Base-by-base conservation (phyloP, 495 filamentous ascomycete species). In the Hypoxylon fragiforme region DNA sequence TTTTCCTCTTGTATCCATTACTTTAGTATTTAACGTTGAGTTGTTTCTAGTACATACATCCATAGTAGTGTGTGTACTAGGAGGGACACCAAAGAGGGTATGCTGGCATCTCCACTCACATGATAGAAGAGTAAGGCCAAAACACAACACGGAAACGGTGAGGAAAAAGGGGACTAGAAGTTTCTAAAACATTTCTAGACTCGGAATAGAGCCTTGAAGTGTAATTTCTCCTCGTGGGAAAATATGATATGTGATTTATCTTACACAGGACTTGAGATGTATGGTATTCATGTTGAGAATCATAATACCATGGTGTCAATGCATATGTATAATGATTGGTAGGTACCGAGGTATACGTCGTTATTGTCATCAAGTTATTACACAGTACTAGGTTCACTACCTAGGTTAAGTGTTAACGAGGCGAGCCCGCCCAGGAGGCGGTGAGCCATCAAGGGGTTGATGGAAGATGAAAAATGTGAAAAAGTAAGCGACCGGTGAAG, bases 181-280 rank as follows among this genome's bases (percentile, higher is more conserved):
- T 53, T 63, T 58, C 60, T 59, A 57, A 63, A 58, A 49, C 60
- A 50, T 57, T 63, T 63, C 60, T 47, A 14, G 49, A 59, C 40
- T 50, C 41, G 60, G 60, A 63, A 57, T 57, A 48, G 34, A 37
- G 5, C n/a, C n/a, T n/a, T n/a, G n/a, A n/a, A n/a, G n/a, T n/a
- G n/a, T n/a, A n/a, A n/a, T n/a, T n/a, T n/a, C n/a, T n/a, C n/a
- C n/a, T n/a, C n/a, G n/a, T n/a, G n/a, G n/a, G n/a, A n/a, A n/a
- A n/a, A n/a, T n/a, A n/a, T n/a, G n/a, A n/a, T n/a, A n/a, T n/a
- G n/a, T n/a, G n/a, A n/a, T n/a, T n/a, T n/a, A n/a, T n/a, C n/a
- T n/a, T n/a, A n/a, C n/a, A n/a, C n/a, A n/a, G n/a, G n/a, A n/a
- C n/a, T n/a, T n/a, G n/a, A n/a, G n/a, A n/a, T n/a, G n/a, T n/a